Conservation (phyloP, 345 rosid species). For the Gossypium stocksii region DNA sequence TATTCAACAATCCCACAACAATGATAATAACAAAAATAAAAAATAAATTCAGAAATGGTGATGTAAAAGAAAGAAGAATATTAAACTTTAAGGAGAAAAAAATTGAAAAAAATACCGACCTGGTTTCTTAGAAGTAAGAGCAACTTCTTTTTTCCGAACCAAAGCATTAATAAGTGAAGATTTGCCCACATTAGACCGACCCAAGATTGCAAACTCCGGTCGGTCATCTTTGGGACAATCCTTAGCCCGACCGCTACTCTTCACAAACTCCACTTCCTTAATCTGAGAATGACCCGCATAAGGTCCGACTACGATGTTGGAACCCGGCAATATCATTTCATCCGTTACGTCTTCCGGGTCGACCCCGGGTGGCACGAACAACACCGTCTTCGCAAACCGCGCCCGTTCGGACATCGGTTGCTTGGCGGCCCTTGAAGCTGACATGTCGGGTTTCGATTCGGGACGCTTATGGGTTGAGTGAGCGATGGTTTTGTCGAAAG, state of each 20-base stretch:
- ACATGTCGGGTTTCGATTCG: not conserved
- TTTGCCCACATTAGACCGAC: conserved; percentile 94
- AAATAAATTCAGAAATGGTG: not conserved
- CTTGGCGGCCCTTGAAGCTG: conserved; percentile 31
- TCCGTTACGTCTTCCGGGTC: conserved; percentile 58
- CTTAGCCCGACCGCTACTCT: conserved; percentile 79
- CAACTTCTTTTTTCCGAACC: conserved; percentile 82
- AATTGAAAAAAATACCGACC: conserved; percentile 31
- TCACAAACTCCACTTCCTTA: conserved; percentile 81
- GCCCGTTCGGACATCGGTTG: conserved; percentile 41
- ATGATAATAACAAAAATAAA: not conserved
- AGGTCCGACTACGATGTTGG: conserved; percentile 83
- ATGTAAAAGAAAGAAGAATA: not conserved
- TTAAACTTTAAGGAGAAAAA: not conserved
- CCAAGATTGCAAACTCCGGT: conserved; percentile 87
- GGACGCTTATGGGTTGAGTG: not conserved
- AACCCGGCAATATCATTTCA: conserved; percentile 76
- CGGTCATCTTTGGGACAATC: conserved; percentile 78
- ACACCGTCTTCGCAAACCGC: conserved; percentile 30
- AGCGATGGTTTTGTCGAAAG: not conserved
- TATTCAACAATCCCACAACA: not conserved
- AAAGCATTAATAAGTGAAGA: conserved; percentile 86
- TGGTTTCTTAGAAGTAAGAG: conserved; percentile 95
- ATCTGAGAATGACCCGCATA: conserved; percentile 89
- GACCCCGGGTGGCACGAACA: conserved; percentile 82